phyloP scores from a whole-genome alignment of 1,284 basidiomycete genomes.

The Cryptococcus amylolentus region DNA sequence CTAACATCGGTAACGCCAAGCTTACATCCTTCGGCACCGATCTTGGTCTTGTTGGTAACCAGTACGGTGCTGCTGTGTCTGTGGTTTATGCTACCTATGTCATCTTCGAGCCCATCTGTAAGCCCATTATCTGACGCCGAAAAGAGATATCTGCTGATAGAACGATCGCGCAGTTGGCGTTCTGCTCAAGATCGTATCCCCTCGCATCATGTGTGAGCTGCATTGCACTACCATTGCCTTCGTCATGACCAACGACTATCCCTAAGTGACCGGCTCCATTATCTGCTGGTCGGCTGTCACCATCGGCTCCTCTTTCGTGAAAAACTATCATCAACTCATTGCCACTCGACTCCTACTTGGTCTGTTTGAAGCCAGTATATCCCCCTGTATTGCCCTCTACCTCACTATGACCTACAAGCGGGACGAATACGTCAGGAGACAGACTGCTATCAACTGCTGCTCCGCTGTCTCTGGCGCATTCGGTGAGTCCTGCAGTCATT shows the following conservation, averaged over 20 bases:
- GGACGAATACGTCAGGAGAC: not conserved
- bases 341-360: constrained; percentile 10
- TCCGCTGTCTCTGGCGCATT: not conserved
- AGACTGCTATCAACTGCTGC: not conserved
- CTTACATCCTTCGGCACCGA: not conserved
- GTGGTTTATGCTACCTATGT: constrained; percentile 13
- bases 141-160: not conserved
- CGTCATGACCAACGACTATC: not conserved
- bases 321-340: constrained; percentile 9
- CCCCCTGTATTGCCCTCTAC: constrained; percentile 2
- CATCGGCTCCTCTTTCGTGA: constrained; percentile 8
- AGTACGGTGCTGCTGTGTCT: constrained; percentile 6
- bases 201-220: not conserved
- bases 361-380: constrained; percentile 5
- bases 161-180: not conserved
- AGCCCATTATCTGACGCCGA: not conserved
- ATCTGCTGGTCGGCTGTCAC: constrained; percentile 5
- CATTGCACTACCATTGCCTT: not conserved
- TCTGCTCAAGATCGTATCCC: not conserved
- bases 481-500: constrained; percentile 16
- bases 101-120: constrained; percentile 11
- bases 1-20: not conserved
- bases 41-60: constrained; percentile 1
- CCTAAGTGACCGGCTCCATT: constrained; percentile 2
- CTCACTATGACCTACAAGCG: constrained; percentile 7